A percentile compares a stretch with the other conserved stretches of the same genome.
Evolutionary conservation across 2,329 filamentous ascomycete species (phyloP).

Genomic region (Gnomoniopsis sp.): DNA sequence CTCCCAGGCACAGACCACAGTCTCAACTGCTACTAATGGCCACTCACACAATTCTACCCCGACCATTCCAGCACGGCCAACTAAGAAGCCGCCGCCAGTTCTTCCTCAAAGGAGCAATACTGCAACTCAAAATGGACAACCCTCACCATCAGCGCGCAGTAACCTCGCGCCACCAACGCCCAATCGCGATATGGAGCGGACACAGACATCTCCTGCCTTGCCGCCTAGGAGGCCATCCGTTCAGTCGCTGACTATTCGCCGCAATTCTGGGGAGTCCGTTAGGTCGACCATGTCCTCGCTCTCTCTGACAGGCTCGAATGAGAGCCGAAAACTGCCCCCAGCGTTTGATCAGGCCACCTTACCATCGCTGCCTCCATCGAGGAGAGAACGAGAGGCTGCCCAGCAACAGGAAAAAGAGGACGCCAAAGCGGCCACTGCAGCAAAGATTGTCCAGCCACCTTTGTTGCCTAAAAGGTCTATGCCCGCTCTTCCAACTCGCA

Average conservation of each 20-base stretch:
- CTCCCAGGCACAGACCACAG: constrained; percentile 8
- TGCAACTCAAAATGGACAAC: constrained; percentile 15
- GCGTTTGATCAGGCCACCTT: constrained; percentile 53
- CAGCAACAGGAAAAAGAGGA: constrained; percentile 34
- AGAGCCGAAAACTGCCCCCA: constrained; percentile 52
- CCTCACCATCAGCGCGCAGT: constrained; percentile 26
- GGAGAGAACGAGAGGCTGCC: constrained; percentile 48
- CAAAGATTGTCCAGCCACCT: constrained; percentile 26
- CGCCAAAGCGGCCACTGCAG: constrained; percentile 24
- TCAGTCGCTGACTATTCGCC: constrained; percentile 41
- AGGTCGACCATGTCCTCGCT: constrained; percentile 51
- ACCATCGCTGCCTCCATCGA: constrained; percentile 54
- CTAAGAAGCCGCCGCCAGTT: constrained; percentile 29
- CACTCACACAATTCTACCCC: constrained; percentile 30
- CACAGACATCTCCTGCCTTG: constrained; percentile 40
- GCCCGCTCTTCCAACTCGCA: constrained; percentile 30
- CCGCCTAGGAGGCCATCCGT: constrained; percentile 48
- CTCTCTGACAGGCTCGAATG: constrained; percentile 46
- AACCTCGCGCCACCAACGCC: constrained; percentile 34
- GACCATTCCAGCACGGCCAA: constrained; percentile 35
- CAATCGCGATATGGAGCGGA: constrained; percentile 33
- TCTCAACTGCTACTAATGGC: constrained; percentile 20
- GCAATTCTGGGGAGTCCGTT: constrained; percentile 57
- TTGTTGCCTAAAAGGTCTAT: constrained; percentile 36
- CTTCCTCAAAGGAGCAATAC: constrained; percentile 37